Conservation (phyloP, 2,329 filamentous ascomycete species). For the Trichoderma sp. region DNA sequence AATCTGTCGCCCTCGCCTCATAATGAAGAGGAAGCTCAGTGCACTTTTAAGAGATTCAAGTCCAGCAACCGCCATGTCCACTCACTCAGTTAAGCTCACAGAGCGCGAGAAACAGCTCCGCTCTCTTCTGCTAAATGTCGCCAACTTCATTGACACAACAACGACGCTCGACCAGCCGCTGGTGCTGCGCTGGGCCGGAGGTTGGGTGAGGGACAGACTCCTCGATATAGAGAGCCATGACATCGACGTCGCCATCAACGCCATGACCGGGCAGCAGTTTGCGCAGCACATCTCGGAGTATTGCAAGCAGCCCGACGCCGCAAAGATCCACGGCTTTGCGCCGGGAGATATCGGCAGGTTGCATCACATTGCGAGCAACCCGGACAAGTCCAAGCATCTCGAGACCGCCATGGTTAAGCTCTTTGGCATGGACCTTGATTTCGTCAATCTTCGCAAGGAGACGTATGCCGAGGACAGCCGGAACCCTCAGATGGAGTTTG, state of each 20-base stretch:
- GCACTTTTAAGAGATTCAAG: slow-evolving; percentile 31
- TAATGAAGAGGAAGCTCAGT: slow-evolving; percentile 42
- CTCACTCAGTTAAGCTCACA: slow-evolving; percentile 56
- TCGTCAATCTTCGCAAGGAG: slow-evolving; percentile 93
- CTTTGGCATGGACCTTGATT: slow-evolving; percentile 84
- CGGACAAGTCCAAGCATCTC: slow-evolving; percentile 94
- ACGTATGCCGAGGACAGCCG: slow-evolving; percentile 86
- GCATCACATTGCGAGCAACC: slow-evolving; percentile 88
- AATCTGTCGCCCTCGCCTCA: slow-evolving; percentile 29
- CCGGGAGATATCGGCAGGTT: slow-evolving; percentile 68
- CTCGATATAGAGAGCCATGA: slow-evolving; percentile 73
- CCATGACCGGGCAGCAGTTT: slow-evolving; percentile 79
- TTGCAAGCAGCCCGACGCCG: slow-evolving; percentile 61
- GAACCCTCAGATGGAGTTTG: slow-evolving; percentile 91
- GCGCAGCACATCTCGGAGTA: slow-evolving; percentile 69
- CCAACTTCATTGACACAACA: slow-evolving; percentile 57
- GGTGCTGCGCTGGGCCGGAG: slow-evolving; percentile 76
- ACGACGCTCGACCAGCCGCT: slow-evolving; percentile 55
- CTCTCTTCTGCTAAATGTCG: slow-evolving; percentile 79
- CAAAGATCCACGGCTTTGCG: slow-evolving; percentile 61
- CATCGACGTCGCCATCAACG: slow-evolving; percentile 83
- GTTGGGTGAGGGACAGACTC: slow-evolving; percentile 86
- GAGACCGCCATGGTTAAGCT: slow-evolving; percentile 87
- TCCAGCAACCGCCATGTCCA: slow-evolving; percentile 28
- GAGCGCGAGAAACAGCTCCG: slow-evolving; percentile 71